Evolutionary conservation across 768 basidiomycete species (phyloP).

Genomic region (Lactarius indigo): DNA sequence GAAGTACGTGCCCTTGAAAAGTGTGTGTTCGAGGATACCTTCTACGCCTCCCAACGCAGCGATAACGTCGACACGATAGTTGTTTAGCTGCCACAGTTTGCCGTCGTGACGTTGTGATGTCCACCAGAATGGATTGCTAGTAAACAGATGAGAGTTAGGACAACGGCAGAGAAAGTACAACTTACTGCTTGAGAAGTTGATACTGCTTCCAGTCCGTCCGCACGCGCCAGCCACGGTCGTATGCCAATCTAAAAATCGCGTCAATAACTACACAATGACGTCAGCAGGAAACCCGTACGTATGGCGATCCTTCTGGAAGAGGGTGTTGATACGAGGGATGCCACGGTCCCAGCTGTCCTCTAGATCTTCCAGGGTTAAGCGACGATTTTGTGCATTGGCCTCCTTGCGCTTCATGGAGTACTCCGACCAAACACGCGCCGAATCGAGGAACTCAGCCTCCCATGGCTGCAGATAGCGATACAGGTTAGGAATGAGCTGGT

Average conservation of each 20-base stretch:
- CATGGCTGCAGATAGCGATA: constrained; percentile 96
- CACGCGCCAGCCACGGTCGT: constrained; percentile 98
- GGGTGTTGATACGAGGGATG: constrained; percentile 96
- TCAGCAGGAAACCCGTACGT: constrained; percentile 49
- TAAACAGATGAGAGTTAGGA: background rate
- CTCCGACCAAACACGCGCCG: constrained; percentile 98
- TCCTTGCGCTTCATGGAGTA: constrained; percentile 99
- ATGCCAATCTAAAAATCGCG: constrained; percentile 62
- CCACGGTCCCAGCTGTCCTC: constrained; percentile 99
- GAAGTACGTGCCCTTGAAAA: constrained; percentile 98
- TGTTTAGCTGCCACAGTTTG: constrained; percentile 95
- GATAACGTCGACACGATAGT: constrained; percentile 98
- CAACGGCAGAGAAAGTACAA: constrained; percentile 15
- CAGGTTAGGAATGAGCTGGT: constrained; percentile 93
- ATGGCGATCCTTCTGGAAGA: constrained; percentile 98
- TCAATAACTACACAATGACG: constrained; percentile 7
- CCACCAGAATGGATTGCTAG: constrained; percentile 98
- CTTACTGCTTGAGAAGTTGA: constrained; percentile 85
- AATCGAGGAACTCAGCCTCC: constrained; percentile 97
- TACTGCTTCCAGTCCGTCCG: constrained; percentile 98
- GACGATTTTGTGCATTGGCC: constrained; percentile 97
- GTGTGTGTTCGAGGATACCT: constrained; percentile 92
- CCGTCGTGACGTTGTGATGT: constrained; percentile 96
- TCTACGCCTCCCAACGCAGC: constrained; percentile 97
- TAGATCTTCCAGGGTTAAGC: constrained; percentile 93